phyloP scores from a whole-genome alignment of 179 eudicot genomes.

The Gypsophila paniculata region DNA sequence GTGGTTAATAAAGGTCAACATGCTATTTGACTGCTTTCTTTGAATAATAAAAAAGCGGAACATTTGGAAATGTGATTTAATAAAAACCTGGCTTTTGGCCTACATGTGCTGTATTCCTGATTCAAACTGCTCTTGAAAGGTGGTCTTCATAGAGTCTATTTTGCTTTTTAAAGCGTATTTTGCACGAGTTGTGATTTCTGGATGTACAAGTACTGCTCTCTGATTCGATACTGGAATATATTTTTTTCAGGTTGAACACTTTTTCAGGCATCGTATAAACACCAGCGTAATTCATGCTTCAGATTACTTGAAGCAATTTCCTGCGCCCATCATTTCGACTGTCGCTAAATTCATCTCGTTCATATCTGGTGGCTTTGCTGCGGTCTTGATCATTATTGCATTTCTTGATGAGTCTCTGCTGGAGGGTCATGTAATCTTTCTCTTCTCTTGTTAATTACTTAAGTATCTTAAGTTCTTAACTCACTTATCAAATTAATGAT shows the following conservation, averaged over 20 bases:
- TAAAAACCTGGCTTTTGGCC: neutral
- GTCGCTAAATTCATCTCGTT: constrained; percentile 87
- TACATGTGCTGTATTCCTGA: neutral
- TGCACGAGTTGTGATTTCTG: neutral
- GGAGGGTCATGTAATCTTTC: constrained; percentile 88
- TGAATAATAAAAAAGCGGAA: neutral
- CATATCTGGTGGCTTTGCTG: constrained; percentile 91
- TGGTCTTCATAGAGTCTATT: neutral
- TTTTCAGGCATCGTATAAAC: constrained; percentile 79
- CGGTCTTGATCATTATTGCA: constrained; percentile 77
- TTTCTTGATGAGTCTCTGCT: constrained; percentile 89
- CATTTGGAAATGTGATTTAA: neutral
- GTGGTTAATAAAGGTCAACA: no score
- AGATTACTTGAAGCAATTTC: constrained; percentile 86
- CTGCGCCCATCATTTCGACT: constrained; percentile 72
- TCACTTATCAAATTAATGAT: neutral
- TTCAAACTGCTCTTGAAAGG: neutral
- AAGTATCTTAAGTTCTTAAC: neutral
- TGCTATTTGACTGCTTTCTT: neutral
- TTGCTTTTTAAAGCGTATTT: neutral
- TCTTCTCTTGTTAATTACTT: neutral
- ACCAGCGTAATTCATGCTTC: constrained; percentile 75
- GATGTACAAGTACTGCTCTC: neutral
- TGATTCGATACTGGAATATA: constrained; percentile 2
- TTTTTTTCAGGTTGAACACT: constrained; percentile 75